Evolutionary conservation across 257 asterid genomes (phyloP), one percentile per base, ranked within the genome.

Genomic region (Solanum corneliomulleri): DNA sequence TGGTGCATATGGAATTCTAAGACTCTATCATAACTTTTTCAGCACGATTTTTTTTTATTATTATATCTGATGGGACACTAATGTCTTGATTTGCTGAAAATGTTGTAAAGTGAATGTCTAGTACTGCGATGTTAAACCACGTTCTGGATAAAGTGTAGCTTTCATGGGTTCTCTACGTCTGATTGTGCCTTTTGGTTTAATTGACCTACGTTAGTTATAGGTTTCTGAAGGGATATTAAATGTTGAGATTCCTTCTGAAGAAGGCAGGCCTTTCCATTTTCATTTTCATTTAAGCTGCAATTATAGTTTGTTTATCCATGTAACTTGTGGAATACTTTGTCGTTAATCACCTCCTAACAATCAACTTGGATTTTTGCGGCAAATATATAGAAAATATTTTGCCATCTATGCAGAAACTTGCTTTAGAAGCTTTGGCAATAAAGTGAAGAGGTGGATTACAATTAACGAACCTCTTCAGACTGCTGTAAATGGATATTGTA

Each of bases 401-500:
- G 93, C 89, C 86, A 86, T 91, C 86, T 92, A 91, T 90, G 94
- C 95, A 66, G 93, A 93, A 82, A 85, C 93, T 70, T 92, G 95
- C 84, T 93, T 93, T 88, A 88, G 89, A 47, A 85, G 85, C 88
- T 93, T 93, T 25, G 94, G 95, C 27, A 92, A 93, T 88, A 90
- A 93, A 91, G 93, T 93, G 77, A 93, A 92, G 89, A 91, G 85
- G 85, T 93, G 95, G 95, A 88, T 90, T 85, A 91, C 95, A 44
- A 88, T 93, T 68, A 93, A 93, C 39, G 95, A 90, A 92, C 95
- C 95, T 83, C 93, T 88, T 85, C 92, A 91, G 88, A 91, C 93
- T 74, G 91, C 93, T 82, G 91, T 93, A 82, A 89, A 91, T 39
- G 95, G 95, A n/a, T 89, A 92, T 82, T 88, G 90, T 83, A 86